Percentiles rank a stretch among this genome's conserved stretches.
phyloP scores from a whole-genome alignment of 352 stramenopile genomes.

The Phytophthora pinifolia region DNA sequence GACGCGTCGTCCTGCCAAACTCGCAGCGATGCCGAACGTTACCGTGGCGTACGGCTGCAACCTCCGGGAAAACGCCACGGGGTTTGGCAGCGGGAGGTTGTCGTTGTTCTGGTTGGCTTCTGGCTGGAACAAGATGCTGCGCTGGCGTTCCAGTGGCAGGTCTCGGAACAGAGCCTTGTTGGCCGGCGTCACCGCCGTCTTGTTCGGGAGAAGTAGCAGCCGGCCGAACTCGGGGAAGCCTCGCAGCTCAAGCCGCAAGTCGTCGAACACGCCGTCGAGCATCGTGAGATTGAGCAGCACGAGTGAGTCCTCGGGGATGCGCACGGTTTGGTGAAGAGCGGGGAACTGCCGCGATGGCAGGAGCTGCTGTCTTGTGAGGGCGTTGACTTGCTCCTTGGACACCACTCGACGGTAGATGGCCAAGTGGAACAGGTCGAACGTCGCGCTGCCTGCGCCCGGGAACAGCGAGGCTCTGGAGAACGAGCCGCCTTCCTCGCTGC shows the following conservation, averaged over 20 bases:
- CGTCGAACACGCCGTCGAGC: conserved; percentile 62
- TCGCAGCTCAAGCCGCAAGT: conserved; percentile 53
- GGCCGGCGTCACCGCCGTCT: conserved; percentile 31
- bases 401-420: conserved; percentile 53
- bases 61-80: conserved; percentile 39
- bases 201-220: conserved; percentile 56
- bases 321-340: conserved; percentile 27
- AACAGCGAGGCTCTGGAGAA: conserved; percentile 37
- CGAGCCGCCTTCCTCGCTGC: conserved; percentile 4
- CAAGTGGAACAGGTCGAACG: conserved; percentile 77
- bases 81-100: conserved; percentile 40
- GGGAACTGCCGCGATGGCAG: conserved; percentile 48
- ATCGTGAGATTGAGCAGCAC: conserved; percentile 52
- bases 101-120: conserved; percentile 46
- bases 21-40: conserved; percentile 35
- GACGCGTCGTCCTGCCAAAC: conserved; percentile 27
- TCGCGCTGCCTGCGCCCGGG: conserved; percentile 43
- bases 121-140: conserved; percentile 52
- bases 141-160: conserved; percentile 48
- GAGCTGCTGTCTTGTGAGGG: conserved; percentile 33
- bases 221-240: conserved; percentile 47
- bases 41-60: conserved; percentile 38
- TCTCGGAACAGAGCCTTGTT: conserved; percentile 47
- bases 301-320: conserved; percentile 46
- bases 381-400: conserved; percentile 23